Conservation (phyloP, 306 rosid species). For the Hippophae tibetana region DNA sequence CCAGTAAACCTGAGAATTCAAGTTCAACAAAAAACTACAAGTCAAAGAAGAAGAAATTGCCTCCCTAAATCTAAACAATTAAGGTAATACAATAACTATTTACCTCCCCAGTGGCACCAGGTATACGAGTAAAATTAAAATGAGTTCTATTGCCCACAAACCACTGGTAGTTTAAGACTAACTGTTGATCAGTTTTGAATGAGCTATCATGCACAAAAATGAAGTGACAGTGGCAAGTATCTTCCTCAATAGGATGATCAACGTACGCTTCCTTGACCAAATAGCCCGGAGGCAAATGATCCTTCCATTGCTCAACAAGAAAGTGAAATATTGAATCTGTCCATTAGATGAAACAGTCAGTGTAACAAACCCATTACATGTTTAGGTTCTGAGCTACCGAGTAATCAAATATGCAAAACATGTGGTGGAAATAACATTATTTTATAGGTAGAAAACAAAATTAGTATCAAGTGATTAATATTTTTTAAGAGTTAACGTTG, state of each 20-base stretch:
- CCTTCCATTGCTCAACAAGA: conserved; percentile 86
- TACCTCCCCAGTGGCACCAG: conserved; percentile 79
- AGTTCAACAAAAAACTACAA: conserved; percentile 17
- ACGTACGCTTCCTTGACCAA: conserved; percentile 63
- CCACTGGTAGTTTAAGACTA: conserved; percentile 80
- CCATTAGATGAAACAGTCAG: conserved; percentile 12
- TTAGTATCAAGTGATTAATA: too few species aligned
- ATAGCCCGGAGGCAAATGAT: conserved; percentile 58
- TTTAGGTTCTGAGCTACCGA: neutral
- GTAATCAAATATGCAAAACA: neutral
- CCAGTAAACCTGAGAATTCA: conserved; percentile 60
- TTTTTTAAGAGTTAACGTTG: too few species aligned
- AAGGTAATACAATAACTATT: conserved; percentile 15
- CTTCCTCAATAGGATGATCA: conserved; percentile 85
- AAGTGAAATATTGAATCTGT: conserved; percentile 74
- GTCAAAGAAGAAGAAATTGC: conserved; percentile 4
- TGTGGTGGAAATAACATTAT: neutral
- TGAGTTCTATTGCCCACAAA: conserved; percentile 67
- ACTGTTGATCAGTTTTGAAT: conserved; percentile 29
- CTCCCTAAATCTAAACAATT: conserved; percentile 13
- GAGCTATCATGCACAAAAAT: conserved; percentile 49
- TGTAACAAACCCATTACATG: neutral
- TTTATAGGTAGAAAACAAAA: too few species aligned
- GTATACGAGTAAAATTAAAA: conserved; percentile 52
- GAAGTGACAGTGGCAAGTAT: conserved; percentile 78